phyloP scores from a whole-genome alignment of 768 basidiomycete species.

The Favolaschia claudopus region DNA sequence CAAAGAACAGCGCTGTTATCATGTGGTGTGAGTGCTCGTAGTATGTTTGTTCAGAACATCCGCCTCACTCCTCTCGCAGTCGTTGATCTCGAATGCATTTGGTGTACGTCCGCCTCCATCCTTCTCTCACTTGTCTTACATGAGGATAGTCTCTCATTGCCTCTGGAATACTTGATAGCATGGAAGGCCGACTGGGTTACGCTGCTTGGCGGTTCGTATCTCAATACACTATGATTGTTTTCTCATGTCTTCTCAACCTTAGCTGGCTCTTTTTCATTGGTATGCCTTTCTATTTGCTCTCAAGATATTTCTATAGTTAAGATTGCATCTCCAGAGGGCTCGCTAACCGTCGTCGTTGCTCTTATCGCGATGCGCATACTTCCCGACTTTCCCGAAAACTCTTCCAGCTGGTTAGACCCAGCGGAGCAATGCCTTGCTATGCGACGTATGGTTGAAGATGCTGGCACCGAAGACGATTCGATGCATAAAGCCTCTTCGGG shows the following conservation, averaged over 20 bases:
- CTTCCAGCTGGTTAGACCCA: conserved; percentile 61
- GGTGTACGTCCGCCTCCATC: conserved; percentile 43
- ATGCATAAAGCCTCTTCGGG: conserved; percentile 41
- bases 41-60: background rate
- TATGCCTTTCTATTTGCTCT: background rate
- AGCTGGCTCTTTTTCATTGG: conserved; percentile 79
- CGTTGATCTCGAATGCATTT: conserved; percentile 82
- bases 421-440: conserved; percentile 64
- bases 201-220: conserved; percentile 71
- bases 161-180: conserved; percentile 73
- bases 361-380: conserved; percentile 66
- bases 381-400: conserved; percentile 75
- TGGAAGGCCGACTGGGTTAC: conserved; percentile 73
- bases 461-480: conserved; percentile 33
- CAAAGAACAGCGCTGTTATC: conserved; percentile 71
- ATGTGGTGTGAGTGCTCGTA: conserved; percentile 56
- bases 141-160: conserved; percentile 73
- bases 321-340: conserved; percentile 51
- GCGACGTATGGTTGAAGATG: conserved; percentile 69
- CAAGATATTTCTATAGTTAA: background rate
- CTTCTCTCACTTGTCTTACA: background rate
- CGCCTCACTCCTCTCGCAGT: conserved; percentile 3
- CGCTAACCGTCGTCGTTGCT: conserved; percentile 58
- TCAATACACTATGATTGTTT: background rate
- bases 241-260: background rate